These are phyloP conservation scores for Pythium brassicae DNA, from an alignment of 352 stramenopile species.

Conservation along the genomic window DNA sequence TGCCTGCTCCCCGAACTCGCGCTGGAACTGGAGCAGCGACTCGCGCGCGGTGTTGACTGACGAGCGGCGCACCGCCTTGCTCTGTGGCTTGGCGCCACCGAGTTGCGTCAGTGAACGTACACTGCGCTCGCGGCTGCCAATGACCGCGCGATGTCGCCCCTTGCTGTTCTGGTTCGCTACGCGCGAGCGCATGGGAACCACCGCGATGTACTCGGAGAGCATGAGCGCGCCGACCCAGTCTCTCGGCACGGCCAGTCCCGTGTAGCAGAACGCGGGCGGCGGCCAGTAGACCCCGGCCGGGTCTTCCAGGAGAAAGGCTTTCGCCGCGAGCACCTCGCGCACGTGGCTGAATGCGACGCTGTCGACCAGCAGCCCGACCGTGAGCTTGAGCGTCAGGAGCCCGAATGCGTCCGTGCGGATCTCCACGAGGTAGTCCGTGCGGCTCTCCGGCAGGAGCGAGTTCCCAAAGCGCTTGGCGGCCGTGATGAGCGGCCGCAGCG, in stretches of 20 bases:
- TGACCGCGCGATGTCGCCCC: not conserved
- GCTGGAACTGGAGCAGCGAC: conserved; percentile 14
- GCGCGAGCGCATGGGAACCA: conserved; percentile 37
- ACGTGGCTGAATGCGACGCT: conserved; percentile 47
- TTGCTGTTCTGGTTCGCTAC: conserved; percentile 1
- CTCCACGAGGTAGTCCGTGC: conserved; percentile 63
- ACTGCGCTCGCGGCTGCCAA: not conserved
- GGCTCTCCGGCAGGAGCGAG: conserved; percentile 41
- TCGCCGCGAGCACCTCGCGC: conserved; percentile 41
- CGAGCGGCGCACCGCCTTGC: not conserved
- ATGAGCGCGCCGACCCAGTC: conserved; percentile 68
- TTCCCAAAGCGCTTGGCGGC: conserved; percentile 57
- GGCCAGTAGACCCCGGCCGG: conserved; percentile 56
- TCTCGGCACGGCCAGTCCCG: conserved; percentile 38
- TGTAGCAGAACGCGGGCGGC: conserved; percentile 34
- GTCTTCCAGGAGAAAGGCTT: conserved; percentile 54
- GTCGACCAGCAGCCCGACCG: conserved; percentile 61
- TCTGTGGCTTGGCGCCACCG: not conserved
- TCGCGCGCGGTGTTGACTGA: conserved; percentile 1
- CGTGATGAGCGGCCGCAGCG: conserved; percentile 46
- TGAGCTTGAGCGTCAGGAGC: conserved; percentile 73
- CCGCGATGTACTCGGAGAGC: conserved; percentile 65
- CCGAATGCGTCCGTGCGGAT: conserved; percentile 51
- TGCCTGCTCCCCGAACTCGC: not conserved
- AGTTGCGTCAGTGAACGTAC: not conserved